These are phyloP conservation scores for Coemansia sp. DNA, from an alignment of 192 early-diverging fungal genomes.

Conservation along the genomic window DNA sequence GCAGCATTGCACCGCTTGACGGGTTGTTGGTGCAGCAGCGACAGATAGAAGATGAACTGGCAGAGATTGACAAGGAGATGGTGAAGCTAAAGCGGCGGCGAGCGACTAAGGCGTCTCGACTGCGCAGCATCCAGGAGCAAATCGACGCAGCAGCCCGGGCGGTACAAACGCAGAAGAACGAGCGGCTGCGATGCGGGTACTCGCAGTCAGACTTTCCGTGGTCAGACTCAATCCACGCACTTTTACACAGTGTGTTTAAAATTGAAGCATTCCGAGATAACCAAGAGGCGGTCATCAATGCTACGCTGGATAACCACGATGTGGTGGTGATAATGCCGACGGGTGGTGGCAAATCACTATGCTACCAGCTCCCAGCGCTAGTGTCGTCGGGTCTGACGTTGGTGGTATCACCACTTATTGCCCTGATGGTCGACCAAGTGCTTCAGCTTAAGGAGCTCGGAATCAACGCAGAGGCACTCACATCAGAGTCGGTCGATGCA, in stretches of 20 bases:
- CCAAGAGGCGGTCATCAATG: constrained; percentile 55
- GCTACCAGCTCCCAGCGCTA: constrained; percentile 58
- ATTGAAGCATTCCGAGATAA: constrained; percentile 49
- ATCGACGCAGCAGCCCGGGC: constrained; percentile 20
- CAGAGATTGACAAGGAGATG: constrained; percentile 25
- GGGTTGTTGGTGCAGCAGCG: constrained; percentile 6
- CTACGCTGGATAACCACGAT: constrained; percentile 55
- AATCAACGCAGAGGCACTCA: constrained; percentile 40
- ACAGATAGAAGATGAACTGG: constrained; percentile 20
- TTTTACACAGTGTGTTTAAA: constrained; percentile 51
- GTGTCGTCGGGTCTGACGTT: constrained; percentile 42
- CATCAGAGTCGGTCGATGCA: constrained; percentile 46
- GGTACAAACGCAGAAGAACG: constrained; percentile 24
- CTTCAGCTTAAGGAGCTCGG: constrained; percentile 43
- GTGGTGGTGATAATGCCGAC: constrained; percentile 56
- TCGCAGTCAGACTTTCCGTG: constrained; percentile 52
- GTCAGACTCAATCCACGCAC: constrained; percentile 41
- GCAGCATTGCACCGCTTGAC: neutral
- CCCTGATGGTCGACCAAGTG: constrained; percentile 59
- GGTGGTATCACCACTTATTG: constrained; percentile 57
- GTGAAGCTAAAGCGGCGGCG: constrained; percentile 22
- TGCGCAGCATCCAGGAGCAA: constrained; percentile 8
- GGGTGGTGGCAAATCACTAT: constrained; percentile 57
- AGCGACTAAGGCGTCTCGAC: constrained; percentile 9
- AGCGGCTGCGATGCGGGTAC: constrained; percentile 35